Conservation (phyloP, 345 rosid species). For the Lepidium sativum region DNA sequence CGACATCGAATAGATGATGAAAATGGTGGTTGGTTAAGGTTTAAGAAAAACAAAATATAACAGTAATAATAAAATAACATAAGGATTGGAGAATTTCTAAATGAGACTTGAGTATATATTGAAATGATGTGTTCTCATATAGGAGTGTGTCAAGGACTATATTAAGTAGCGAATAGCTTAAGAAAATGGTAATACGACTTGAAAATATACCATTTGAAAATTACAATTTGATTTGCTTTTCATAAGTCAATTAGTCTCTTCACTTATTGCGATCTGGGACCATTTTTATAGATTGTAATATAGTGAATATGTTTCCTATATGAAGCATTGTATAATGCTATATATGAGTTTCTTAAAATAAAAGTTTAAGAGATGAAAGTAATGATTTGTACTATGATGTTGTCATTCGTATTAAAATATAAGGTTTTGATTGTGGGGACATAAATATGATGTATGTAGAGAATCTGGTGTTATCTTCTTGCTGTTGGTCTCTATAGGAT, state of each 20-base stretch:
- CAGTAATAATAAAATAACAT: background rate
- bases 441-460: conserved; percentile 2
- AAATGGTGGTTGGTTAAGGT: background rate
- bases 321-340: conserved; percentile 1
- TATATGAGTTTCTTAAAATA: background rate
- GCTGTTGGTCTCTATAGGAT: background rate
- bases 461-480: conserved; percentile 16
- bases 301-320: conserved; percentile 9
- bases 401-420: conserved; percentile 2
- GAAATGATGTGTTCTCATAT: conserved; percentile 9
- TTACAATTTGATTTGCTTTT: conserved; percentile 6
- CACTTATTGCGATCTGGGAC: conserved; percentile 26
- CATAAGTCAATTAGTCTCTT: conserved; percentile 12
- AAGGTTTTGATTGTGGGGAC: conserved; percentile 25
- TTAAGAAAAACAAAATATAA: too few species aligned
- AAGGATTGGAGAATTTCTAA: background rate
- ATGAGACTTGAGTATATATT: conserved; percentile 4
- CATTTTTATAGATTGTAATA: conserved; percentile 23
- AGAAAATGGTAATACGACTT: background rate
- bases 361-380: background rate
- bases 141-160: background rate
- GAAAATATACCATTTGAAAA: conserved; percentile 3
- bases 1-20: conserved; percentile 34
- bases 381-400: conserved; percentile 21
- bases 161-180: background rate